phyloP scores from a whole-genome alignment of 768 basidiomycete species.

The Aureoboletus auriporus region DNA sequence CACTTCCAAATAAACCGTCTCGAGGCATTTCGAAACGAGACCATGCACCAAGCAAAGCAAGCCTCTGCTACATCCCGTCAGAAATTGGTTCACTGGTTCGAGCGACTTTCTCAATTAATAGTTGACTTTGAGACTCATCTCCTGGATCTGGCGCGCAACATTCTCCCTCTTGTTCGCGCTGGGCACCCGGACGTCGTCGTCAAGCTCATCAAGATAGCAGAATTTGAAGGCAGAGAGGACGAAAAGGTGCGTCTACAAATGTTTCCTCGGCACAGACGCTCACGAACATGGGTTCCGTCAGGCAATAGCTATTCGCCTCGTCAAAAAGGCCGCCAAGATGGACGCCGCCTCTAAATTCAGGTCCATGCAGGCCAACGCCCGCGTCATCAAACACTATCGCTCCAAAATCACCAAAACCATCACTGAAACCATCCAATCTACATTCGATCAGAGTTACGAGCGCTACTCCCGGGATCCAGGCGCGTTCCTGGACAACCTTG shows the following conservation, averaged over 20 bases:
- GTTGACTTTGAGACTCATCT: conserved; percentile 84
- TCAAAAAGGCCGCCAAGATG: conserved; percentile 89
- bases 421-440: conserved; percentile 65
- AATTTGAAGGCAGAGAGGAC: conserved; percentile 89
- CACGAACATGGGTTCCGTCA: conserved; percentile 27
- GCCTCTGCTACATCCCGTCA: conserved; percentile 62
- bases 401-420: conserved; percentile 83
- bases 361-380: conserved; percentile 89
- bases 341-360: conserved; percentile 92
- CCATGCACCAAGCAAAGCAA: conserved; percentile 90
- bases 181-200: conserved; percentile 87
- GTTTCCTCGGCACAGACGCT: not conserved
- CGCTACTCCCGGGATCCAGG: conserved; percentile 61
- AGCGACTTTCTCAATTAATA: conserved; percentile 76
- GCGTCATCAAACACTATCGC: conserved; percentile 93
- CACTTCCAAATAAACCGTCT: conserved; percentile 92
- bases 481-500: conserved; percentile 70
- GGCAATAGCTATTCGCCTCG: conserved; percentile 91
- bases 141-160: conserved; percentile 66
- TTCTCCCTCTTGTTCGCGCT: conserved; percentile 74
- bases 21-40: conserved; percentile 91
- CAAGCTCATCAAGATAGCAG: conserved; percentile 87
- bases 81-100: conserved; percentile 77
- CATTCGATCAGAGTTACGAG: conserved; percentile 65
- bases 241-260: conserved; percentile 65